A percentile compares a stretch with the other conserved stretches of the same genome.
Evolutionary conservation across 2,329 filamentous ascomycete species (phyloP).

Genomic region (Microascus cirrosus): DNA sequence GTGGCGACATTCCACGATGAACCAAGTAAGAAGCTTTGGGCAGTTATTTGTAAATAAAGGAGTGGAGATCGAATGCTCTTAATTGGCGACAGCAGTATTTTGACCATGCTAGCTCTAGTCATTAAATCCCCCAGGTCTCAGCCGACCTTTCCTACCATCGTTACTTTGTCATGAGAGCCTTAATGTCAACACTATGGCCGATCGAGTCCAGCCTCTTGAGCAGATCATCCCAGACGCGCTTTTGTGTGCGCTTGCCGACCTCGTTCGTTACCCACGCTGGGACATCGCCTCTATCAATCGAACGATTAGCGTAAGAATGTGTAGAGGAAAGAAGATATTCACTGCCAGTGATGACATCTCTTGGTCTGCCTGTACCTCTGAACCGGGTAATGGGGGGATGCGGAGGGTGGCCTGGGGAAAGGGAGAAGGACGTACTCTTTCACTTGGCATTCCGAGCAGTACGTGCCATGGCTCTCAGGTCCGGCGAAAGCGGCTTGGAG

Average conservation of each 20-base stretch:
- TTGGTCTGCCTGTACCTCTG: too few species aligned
- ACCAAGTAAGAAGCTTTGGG: conserved; percentile 5
- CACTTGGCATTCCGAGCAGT: conserved; percentile 14
- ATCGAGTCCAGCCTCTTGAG: conserved; percentile 15
- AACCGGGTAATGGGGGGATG: too few species aligned
- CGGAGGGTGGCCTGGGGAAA: too few species aligned
- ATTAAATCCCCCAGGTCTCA: background rate
- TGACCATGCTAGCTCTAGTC: background rate
- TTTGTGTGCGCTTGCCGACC: conserved; percentile 10
- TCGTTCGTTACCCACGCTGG: conserved; percentile 13
- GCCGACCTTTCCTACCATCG: background rate
- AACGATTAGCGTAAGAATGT: background rate
- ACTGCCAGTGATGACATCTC: background rate
- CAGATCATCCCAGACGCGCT: conserved; percentile 16
- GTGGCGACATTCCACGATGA: conserved; percentile 11
- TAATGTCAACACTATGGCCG: conserved; percentile 12
- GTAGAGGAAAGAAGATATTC: background rate
- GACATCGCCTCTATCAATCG: conserved; percentile 6
- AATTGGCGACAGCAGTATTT: too few species aligned
- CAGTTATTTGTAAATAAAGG: conserved; percentile 9
- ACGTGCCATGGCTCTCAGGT: conserved; percentile 15
- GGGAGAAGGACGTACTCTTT: conserved; percentile 13
- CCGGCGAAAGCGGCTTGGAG: conserved; percentile 13
- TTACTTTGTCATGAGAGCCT: background rate
- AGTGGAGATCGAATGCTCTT: too few species aligned